A percentile compares a stretch with the other conserved stretches of the same genome.
Conservation (phyloP, 2,329 filamentous ascomycete species). For the Phaeosphaeria sp. region DNA sequence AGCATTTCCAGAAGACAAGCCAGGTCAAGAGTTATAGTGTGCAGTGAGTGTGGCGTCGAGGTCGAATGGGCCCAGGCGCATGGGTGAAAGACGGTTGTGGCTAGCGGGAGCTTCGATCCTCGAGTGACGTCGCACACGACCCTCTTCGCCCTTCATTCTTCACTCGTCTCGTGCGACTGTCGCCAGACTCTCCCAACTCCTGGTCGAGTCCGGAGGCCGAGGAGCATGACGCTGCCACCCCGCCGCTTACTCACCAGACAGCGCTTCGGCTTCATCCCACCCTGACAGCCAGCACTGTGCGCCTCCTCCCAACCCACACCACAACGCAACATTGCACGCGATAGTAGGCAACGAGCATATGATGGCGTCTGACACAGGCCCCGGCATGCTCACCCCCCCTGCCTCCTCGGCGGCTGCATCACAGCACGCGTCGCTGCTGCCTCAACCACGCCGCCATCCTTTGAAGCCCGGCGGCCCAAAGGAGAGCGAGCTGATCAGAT, state of each 20-base stretch:
- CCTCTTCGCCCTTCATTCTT: too few relatives aligned
- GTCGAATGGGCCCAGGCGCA: background rate
- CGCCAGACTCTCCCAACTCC: background rate
- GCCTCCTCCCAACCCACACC: background rate
- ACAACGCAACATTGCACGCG: background rate
- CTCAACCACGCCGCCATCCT: constrained; percentile 59
- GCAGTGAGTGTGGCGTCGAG: background rate
- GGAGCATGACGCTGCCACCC: constrained; percentile 22
- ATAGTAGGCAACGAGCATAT: background rate
- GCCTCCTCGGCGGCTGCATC: constrained; percentile 54
- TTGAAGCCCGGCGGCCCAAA: constrained; percentile 63
- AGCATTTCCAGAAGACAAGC: constrained; percentile 6
- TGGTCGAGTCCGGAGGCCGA: background rate
- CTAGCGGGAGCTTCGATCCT: background rate
- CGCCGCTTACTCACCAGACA: constrained; percentile 19
- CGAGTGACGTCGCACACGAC: background rate
- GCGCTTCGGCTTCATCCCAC: constrained; percentile 12
- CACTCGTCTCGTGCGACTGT: too few relatives aligned
- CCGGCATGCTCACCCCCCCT: constrained; percentile 53
- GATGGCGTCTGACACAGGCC: constrained; percentile 19
- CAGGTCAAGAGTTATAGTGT: too few relatives aligned
- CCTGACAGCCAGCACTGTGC: constrained; percentile 10
- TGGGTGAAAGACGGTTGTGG: constrained; percentile 3
- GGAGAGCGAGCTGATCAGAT: constrained; percentile 64
- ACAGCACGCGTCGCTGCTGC: constrained; percentile 53